These are phyloP conservation scores for Trametes coccinea DNA, from an alignment of 768 basidiomycete species.

Conservation along the genomic window DNA sequence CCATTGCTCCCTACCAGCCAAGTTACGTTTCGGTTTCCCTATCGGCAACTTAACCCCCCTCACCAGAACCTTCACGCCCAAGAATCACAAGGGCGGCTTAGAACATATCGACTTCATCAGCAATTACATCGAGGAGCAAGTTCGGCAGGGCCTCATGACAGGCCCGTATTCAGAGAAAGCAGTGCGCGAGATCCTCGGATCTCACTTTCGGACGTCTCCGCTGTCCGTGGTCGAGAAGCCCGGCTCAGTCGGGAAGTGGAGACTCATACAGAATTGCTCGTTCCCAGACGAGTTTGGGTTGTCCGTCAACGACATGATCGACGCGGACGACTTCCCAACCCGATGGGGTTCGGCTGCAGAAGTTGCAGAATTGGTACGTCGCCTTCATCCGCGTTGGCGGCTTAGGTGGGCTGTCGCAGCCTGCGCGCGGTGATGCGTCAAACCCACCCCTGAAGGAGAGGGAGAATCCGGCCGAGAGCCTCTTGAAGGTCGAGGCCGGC, in stretches of 20 bases:
- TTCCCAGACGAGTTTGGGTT: not conserved
- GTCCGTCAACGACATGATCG: constrained; percentile 9
- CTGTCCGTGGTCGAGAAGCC: constrained; percentile 8
- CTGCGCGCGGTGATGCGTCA: too few relatives aligned
- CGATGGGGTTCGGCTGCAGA: constrained; percentile 10
- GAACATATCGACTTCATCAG: constrained; percentile 10
- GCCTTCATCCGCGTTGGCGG: too few relatives aligned
- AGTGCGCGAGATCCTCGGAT: not conserved
- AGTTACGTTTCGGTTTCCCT: constrained; percentile 6
- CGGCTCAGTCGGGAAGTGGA: not conserved
- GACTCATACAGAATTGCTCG: constrained; percentile 10
- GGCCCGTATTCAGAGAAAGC: constrained; percentile 1
- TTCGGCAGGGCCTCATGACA: constrained; percentile 2
- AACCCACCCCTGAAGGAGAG: too few relatives aligned
- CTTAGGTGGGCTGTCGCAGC: too few relatives aligned
- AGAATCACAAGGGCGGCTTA: not conserved
- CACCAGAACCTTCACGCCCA: constrained; percentile 2
- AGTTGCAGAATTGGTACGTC: too few relatives aligned
- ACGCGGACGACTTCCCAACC: constrained; percentile 6
- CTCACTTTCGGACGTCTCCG: constrained; percentile 7
- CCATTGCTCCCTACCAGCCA: not conserved
- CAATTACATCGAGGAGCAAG: not conserved
- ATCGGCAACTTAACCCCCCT: constrained; percentile 5
- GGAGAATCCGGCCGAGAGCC: too few relatives aligned
- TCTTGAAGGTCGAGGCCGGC: too few relatives aligned